Evolutionary conservation across 2,329 filamentous ascomycete species (phyloP), one percentile per base, ranked within the genome.

Genomic region (Clonostachys rosea): DNA sequence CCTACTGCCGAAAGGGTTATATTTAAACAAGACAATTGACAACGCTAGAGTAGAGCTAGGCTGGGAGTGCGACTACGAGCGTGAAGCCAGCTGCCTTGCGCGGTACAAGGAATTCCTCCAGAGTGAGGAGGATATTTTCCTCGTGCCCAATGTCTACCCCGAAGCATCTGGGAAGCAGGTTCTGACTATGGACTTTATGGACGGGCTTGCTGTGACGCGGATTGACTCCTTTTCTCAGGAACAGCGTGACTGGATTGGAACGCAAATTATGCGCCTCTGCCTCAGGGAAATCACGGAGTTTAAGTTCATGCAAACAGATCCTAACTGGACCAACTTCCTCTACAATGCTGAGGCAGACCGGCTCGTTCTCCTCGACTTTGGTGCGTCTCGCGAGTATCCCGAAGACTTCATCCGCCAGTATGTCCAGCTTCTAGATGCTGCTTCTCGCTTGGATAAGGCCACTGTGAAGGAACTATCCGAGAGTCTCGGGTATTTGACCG

Each of bases 311-410:
- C 94, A 99, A 70, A 99, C 94, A 6, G 94, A 99, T 62, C 94
- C 94, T 39, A 99, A 99, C 74, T 99, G 94, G 94, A 97, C 92
- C 34, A 99, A 99, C 68, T 99, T 99, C 66, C 76, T 97, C 17
- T 99, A 90, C 75, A 94, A 97, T 58, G 73, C 83, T 2, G 57
- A 72, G 17, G 82, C 77, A 5, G 73, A 83, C 57, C 87, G 83
- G 60, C 84, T 99, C 13, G 91, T 96, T 66, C 80, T 99, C 1
- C 83, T 99, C 45, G 95, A 99, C 68, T 99, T 99, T 66, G 94
- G 94, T 49, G 94, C 94, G 35, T 91, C 87, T 17, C 79, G 94
- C 57, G 92, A 91, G 55, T 99, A 85, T 62, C 90, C 91, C 0
- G 77, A 81, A 37, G 71, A 79, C 13, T 99, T 99, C 59, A 84